Evolutionary conservation across 192 early-diverging fungal species (phyloP).

Genomic region (Physocladia obscura): DNA sequence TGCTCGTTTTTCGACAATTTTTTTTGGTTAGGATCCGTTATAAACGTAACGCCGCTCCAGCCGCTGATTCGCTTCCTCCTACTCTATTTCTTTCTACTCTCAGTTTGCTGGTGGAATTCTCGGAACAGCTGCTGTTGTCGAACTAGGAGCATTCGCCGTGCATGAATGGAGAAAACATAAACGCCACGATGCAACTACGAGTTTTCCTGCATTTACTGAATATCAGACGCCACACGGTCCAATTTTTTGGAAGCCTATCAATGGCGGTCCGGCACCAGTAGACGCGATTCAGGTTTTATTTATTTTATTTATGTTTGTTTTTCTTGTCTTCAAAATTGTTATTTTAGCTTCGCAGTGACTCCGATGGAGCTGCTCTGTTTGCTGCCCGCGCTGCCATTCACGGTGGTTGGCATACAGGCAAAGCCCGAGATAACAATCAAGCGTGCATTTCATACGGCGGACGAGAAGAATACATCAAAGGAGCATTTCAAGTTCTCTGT

Average conservation of each 20-base stretch:
- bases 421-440: constrained; percentile 13
- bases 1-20: no score
- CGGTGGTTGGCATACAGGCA: constrained; percentile 43
- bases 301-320: neutral
- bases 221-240: constrained; percentile 24
- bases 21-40: no score
- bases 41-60: no score
- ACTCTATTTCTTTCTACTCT: neutral
- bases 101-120: constrained; percentile 37
- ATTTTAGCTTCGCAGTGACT: constrained; percentile 48
- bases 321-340: neutral
- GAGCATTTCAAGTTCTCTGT: constrained; percentile 59
- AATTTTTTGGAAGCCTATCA: constrained; percentile 28
- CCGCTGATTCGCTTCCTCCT: no score
- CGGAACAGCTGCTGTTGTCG: constrained; percentile 40
- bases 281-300: constrained; percentile 51
- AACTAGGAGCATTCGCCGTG: constrained; percentile 36
- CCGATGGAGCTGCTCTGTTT: constrained; percentile 61
- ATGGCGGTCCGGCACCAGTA: constrained; percentile 29
- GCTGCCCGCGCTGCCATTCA: constrained; percentile 46
- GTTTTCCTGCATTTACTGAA: constrained; percentile 14
- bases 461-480: constrained; percentile 48
- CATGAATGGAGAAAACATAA: constrained; percentile 37
- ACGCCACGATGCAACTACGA: neutral
- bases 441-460: constrained; percentile 54